Evolutionary conservation across 306 rosid species (phyloP).

Genomic region (Arachis hypogaea): DNA sequence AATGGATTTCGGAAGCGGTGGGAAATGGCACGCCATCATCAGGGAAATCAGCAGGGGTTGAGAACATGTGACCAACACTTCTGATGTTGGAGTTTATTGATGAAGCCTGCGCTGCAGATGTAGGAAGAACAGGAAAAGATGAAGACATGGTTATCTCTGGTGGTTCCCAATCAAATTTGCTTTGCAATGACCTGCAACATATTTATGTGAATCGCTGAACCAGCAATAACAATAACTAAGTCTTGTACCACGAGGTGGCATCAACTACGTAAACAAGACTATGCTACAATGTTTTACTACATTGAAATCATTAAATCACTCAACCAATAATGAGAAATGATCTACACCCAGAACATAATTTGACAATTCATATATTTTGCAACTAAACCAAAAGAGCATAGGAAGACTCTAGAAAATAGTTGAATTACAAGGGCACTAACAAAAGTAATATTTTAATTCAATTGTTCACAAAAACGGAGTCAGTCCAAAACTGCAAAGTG

Average conservation of each 20-base stretch:
- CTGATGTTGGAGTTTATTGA: constrained; percentile 42
- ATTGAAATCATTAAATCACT: neutral
- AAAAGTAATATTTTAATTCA: neutral
- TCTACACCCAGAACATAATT: neutral
- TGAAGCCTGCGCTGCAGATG: constrained; percentile 45
- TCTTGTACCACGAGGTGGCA: too few species aligned
- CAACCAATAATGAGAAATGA: neutral
- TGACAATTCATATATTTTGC: constrained; percentile 18
- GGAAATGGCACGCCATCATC: constrained; percentile 36
- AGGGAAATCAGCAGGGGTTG: constrained; percentile 18
- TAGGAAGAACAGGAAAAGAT: constrained; percentile 52
- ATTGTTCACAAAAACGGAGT: neutral
- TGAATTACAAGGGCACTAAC: constrained; percentile 21
- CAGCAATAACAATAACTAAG: too few species aligned
- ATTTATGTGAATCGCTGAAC: constrained; percentile 24
- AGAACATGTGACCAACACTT: constrained; percentile 45
- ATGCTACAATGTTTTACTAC: too few species aligned
- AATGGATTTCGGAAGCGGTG: constrained; percentile 45
- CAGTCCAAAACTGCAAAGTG: neutral
- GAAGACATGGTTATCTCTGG: constrained; percentile 45
- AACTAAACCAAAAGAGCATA: constrained; percentile 6
- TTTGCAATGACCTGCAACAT: constrained; percentile 32
- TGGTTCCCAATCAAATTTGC: constrained; percentile 34
- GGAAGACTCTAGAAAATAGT: constrained; percentile 17
- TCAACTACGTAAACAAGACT: too few species aligned